Conservation (phyloP, 257 asterid genomes). For the Orobanche coerulescens region DNA sequence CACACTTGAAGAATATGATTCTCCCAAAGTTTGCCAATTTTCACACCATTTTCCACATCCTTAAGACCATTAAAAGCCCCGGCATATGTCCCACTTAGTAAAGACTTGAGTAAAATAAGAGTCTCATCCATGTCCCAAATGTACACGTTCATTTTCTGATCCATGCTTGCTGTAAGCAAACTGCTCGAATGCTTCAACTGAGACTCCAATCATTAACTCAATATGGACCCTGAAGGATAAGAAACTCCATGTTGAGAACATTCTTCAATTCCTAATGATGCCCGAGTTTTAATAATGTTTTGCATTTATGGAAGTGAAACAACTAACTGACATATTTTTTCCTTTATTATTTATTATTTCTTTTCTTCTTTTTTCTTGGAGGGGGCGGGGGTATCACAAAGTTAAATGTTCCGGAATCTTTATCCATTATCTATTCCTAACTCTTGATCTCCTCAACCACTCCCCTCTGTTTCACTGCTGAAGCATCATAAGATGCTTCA, state of each 20-base stretch:
- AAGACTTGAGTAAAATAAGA: conserved; percentile 76
- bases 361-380: not conserved
- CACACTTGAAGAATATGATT: conserved; percentile 71
- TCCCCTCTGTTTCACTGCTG: not conserved
- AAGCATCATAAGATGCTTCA: not conserved
- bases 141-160: conserved; percentile 60
- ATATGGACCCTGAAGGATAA: conserved; percentile 16
- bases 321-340: not conserved
- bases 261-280: conserved; percentile 4
- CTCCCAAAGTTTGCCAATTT: conserved; percentile 82
- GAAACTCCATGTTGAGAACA: conserved; percentile 1
- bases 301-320: not conserved
- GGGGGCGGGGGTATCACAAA: no score
- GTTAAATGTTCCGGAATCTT: not conserved
- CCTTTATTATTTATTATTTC: not conserved
- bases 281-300: not conserved
- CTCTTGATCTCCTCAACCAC: not conserved
- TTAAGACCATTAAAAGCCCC: conserved; percentile 57
- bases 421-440: not conserved
- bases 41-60: conserved; percentile 52
- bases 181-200: conserved; percentile 1
- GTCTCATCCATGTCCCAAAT: conserved; percentile 99
- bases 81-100: conserved; percentile 66
- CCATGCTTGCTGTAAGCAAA: conserved; percentile 31
- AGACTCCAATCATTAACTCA: conserved; percentile 11